Evolutionary conservation across 768 basidiomycete genomes (phyloP), one percentile per base, ranked within the genome.

Genomic region (Lactifluus subvellereus): DNA sequence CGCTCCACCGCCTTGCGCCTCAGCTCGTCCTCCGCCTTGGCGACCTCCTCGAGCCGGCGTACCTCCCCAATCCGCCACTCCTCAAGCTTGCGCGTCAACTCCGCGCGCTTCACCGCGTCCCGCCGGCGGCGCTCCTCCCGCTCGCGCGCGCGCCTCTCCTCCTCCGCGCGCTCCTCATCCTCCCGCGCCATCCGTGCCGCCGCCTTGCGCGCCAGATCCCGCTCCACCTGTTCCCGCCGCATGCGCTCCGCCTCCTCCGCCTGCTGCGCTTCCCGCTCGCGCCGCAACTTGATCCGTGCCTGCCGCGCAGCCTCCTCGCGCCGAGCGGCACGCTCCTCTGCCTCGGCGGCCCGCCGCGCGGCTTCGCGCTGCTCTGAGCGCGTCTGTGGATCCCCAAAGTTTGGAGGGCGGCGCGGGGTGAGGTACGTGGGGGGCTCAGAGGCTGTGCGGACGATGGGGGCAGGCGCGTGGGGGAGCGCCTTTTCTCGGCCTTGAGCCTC

Each of bases 221-320:
- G 51, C 20, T 66, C 62, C 35, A 66, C 18, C 43, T 37, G 62
- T 11, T 8, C 54, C 6, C 38, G 63, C 30, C 66, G 62, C n/a
- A 3, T 22, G 0, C 6, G 32, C 11, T 65, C 66, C 11, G 20
- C 54, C 30, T 65, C 62, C 18, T 57, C 66, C 6, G 57, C 58
- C 30, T 40, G 42, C 32, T 32, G 42, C 30, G 54, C 53, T 11
- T 66, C 62, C n/a, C 42, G 49, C 20, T 49, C 62, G 9, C 58
- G 57, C 62, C 53, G 57, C 30, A 16, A 35, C 62, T 66, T 66
- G 58, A 64, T 64, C 1, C 54, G 65, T 7, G 42, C 42, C 54
- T 66, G 65, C 13, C 57, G 57, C 33, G 35, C 54, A 1, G 32
- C 58, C 54, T 66, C 62, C 32, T 65, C 62, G 16, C 20, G 48